Evolutionary conservation across 257 asterid genomes (phyloP).

Genomic region (Henckelia pumila): DNA sequence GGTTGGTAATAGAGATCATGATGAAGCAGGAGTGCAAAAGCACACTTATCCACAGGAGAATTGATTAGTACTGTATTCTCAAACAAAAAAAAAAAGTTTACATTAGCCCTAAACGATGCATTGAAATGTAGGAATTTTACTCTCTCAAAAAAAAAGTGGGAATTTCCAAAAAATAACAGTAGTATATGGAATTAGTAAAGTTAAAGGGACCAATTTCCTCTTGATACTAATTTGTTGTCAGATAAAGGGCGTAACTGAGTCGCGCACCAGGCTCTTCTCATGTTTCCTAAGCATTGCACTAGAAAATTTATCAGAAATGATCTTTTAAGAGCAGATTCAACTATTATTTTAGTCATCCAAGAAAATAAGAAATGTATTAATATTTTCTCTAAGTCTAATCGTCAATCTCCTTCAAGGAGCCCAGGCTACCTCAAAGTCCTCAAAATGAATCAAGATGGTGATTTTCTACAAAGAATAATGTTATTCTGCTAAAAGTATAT

Average conservation of each 20-base stretch:
- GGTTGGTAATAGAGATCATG: conserved; percentile 15
- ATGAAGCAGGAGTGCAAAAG: conserved; percentile 1
- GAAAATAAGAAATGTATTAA: conserved; percentile 6
- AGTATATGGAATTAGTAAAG: neutral
- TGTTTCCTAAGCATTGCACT: neutral
- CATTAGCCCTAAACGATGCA: neutral
- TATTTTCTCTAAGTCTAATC: conserved; percentile 5
- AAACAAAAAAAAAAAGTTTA: neutral
- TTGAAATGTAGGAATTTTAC: conserved; percentile 9
- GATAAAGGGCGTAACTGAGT: neutral
- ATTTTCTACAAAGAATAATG: conserved; percentile 6
- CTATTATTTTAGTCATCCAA: conserved; percentile 14
- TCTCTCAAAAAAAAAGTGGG: no score
- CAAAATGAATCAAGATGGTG: neutral
- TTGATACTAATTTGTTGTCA: neutral
- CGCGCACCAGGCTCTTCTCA: conserved; percentile 3
- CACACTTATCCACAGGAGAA: neutral
- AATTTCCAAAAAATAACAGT: neutral
- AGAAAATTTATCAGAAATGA: neutral
- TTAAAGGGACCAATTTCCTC: neutral
- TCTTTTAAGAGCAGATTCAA: neutral
- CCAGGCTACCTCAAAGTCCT: conserved; percentile 9
- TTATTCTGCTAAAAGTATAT: neutral
- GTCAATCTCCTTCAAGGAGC: conserved; percentile 15
- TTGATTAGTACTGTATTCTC: neutral